These are phyloP conservation scores for Amanita polypyramis DNA, from an alignment of 768 basidiomycete species.

Conservation along the genomic window DNA sequence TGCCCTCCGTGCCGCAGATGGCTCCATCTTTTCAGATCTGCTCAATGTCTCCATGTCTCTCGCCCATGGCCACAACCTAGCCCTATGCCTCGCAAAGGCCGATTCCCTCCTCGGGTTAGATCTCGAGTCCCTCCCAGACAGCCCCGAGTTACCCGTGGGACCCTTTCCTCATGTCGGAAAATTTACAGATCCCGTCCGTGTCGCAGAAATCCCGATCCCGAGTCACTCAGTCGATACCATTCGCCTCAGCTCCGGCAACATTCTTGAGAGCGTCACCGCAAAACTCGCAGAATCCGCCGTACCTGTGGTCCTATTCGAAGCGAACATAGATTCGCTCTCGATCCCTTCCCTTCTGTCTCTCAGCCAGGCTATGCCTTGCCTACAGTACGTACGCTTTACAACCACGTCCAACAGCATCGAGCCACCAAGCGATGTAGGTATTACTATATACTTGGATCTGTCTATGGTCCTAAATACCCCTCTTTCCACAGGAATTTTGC, in stretches of 20 bases:
- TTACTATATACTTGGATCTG: conserved; percentile 9
- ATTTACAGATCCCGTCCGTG: conserved; percentile 50
- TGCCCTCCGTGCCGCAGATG: conserved; percentile 29
- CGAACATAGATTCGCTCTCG: conserved; percentile 48
- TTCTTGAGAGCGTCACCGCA: conserved; percentile 45
- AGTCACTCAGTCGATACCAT: conserved; percentile 57
- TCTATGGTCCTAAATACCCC: conserved; percentile 15
- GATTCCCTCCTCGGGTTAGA: conserved; percentile 49
- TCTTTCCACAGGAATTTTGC: conserved; percentile 44
- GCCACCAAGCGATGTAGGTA: conserved; percentile 41
- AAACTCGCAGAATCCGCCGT: conserved; percentile 39
- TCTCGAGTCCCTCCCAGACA: conserved; percentile 30
- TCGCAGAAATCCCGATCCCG: conserved; percentile 47
- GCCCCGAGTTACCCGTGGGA: conserved; percentile 23
- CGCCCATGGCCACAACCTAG: conserved; percentile 46
- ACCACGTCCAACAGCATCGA: conserved; percentile 41
- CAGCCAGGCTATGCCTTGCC: conserved; percentile 43
- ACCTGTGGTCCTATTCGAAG: conserved; percentile 44
- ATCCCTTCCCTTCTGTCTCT: conserved; percentile 47
- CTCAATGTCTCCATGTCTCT: conserved; percentile 50
- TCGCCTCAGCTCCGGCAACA: conserved; percentile 49
- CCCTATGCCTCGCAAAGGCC: conserved; percentile 45
- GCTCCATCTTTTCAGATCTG: conserved; percentile 34
- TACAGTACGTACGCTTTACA: conserved; percentile 60
- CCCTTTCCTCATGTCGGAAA: conserved; percentile 37